These are phyloP conservation scores for Diplocarpon rosae DNA, from an alignment of 2,329 filamentous ascomycete genomes.

Conservation along the genomic window DNA sequence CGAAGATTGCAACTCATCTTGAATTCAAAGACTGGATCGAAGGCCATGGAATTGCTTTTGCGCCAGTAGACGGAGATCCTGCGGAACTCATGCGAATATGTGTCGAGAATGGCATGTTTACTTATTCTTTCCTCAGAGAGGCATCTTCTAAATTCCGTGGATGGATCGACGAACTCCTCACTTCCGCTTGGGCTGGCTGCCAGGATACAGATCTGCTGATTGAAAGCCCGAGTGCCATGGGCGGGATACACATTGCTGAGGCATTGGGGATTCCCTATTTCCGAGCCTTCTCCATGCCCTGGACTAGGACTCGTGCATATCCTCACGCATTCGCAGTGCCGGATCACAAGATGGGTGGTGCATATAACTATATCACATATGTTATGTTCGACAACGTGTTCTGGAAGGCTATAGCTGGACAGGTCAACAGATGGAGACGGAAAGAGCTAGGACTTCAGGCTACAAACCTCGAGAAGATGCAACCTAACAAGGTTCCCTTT, in stretches of 20 bases:
- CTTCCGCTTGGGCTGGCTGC: constrained; percentile 72
- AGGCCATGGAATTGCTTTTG: constrained; percentile 89
- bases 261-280: constrained; percentile 90
- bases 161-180: constrained; percentile 87
- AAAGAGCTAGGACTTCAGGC: constrained; percentile 65
- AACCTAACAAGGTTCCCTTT: constrained; percentile 95
- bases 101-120: constrained; percentile 96
- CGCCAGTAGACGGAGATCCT: constrained; percentile 78
- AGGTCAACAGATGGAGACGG: constrained; percentile 89
- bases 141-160: constrained; percentile 78
- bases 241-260: constrained; percentile 93
- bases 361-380: constrained; percentile 92
- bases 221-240: constrained; percentile 94
- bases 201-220: constrained; percentile 83
- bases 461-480: constrained; percentile 81
- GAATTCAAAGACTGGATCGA: constrained; percentile 88
- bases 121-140: constrained; percentile 78
- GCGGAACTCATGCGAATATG: constrained; percentile 92
- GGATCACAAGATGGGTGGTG: constrained; percentile 86
- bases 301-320: constrained; percentile 91
- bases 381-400: constrained; percentile 95
- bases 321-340: constrained; percentile 93
- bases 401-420: constrained; percentile 84
- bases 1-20: constrained; percentile 79
- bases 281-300: constrained; percentile 96